Evolutionary conservation across 257 asterid species (phyloP), one percentile per base, ranked within the genome.

Genomic region (Gentiana macrophylla): DNA sequence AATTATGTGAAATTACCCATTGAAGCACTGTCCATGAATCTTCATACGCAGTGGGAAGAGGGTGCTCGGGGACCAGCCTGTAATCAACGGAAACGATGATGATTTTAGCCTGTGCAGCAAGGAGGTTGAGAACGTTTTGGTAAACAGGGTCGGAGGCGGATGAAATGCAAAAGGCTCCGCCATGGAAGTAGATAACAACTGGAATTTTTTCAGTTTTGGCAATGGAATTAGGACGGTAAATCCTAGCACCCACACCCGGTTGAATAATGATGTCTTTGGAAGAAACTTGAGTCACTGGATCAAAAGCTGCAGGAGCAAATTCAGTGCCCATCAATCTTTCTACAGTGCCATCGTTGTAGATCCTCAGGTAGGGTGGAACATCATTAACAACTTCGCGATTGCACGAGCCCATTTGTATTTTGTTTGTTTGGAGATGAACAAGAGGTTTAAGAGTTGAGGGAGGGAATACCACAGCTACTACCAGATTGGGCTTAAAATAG

Each of bases 361-460:
- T 81, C 44, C 61, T 59, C 4, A 86, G 11, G 71, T 77, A 79
- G 0, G 94, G 94, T 12, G 84, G 82, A 58, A 79, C 77, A 5
- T 86, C 88, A 4, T 75, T 62, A 12, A 67, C 60, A 15, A 54
- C 24, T 60, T 80, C 79, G 3, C 79, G 57, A 37, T 56, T 35
- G 44, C 32, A 64, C 6, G 70, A 55, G 49, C 63, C 87, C 85
- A 77, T 83, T 24, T 24, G 24, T 24, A 24, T 24, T 24, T 24
- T 24, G 24, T 24, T 24, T 24, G 24, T 24, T 24, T 24, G 24
- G 24, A 24, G 24, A 24, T 24, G 24, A 24, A 24, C 24, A 24
- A 24, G 24, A 13, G 6, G 48, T 13, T 3, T 32, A 12, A 49
- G 47, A 24, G 24, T 0, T 15, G 11, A 12, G 12, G 33, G 12